A percentile compares a stretch with the other conserved stretches of the same genome.
Conservation (phyloP, 202 grass and related monocot species). For the Zizania palustris region DNA sequence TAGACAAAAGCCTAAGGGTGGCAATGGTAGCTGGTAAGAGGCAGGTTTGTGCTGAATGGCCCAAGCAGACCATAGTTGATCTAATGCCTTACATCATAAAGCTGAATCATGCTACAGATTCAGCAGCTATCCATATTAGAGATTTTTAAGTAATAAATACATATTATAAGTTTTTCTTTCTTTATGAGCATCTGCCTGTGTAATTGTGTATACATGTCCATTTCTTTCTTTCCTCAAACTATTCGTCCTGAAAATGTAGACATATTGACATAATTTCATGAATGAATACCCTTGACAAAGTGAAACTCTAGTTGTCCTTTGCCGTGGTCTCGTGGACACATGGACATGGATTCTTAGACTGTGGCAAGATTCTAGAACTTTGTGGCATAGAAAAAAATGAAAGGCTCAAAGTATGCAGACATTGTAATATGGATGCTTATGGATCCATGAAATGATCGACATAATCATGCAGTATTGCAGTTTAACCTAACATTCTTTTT, state of each 20-base stretch:
- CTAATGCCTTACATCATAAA: conserved; percentile 10
- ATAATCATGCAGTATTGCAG: conserved; percentile 31
- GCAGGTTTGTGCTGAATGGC: conserved; percentile 11
- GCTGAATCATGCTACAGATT: conserved; percentile 13
- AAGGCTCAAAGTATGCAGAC: background rate
- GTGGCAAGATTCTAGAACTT: conserved; percentile 15
- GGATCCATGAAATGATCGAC: conserved; percentile 8
- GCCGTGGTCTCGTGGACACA: background rate
- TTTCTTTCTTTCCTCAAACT: conserved; percentile 27
- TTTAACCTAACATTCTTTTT: conserved; percentile 24
- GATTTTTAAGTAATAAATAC: conserved; percentile 7
- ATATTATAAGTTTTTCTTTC: background rate
- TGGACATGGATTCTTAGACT: conserved; percentile 4
- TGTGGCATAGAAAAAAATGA: background rate
- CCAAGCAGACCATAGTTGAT: conserved; percentile 14
- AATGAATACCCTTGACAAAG: conserved; percentile 18
- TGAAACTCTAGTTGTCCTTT: background rate
- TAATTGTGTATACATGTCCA: conserved; percentile 5
- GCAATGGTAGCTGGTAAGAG: background rate
- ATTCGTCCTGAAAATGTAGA: background rate
- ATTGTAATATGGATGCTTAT: conserved; percentile 16
- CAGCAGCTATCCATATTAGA: conserved; percentile 6
- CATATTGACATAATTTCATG: conserved; percentile 16
- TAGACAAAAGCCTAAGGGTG: conserved; percentile 5
- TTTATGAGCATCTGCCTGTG: background rate